A percentile compares a stretch with the other conserved stretches of the same genome.
These are phyloP conservation scores for Tolypocladium amazonense DNA, from an alignment of 2,329 filamentous ascomycete genomes.

Conservation along the genomic window DNA sequence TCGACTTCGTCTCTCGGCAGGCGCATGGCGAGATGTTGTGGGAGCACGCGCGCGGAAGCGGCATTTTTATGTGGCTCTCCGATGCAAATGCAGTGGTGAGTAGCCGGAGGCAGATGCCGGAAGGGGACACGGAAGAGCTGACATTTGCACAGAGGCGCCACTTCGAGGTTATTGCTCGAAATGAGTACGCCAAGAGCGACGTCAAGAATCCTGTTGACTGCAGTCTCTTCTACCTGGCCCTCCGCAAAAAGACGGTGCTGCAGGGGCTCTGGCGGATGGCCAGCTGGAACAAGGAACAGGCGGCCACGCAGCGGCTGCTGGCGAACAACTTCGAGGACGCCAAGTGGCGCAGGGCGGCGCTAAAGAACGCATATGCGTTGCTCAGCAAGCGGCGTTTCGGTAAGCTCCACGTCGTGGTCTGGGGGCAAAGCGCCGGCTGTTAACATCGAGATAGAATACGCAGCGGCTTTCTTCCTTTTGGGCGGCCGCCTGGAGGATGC, in stretches of 20 bases:
- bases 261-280: slow-evolving; percentile 94
- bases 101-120: neutral
- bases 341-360: slow-evolving; percentile 77
- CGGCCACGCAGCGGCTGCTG: slow-evolving; percentile 65
- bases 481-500: slow-evolving; percentile 79
- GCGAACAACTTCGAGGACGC: slow-evolving; percentile 84
- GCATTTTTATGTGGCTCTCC: slow-evolving; percentile 90
- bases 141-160: slow-evolving; percentile 37
- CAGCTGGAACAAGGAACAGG: slow-evolving; percentile 77
- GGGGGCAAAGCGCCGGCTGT: neutral
- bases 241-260: slow-evolving; percentile 82
- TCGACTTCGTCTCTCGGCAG: slow-evolving; percentile 71
- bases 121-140: neutral
- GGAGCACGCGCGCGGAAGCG: slow-evolving; percentile 76
- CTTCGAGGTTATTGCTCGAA: slow-evolving; percentile 83
- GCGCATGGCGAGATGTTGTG: slow-evolving; percentile 73
- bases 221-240: slow-evolving; percentile 80
- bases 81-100: slow-evolving; percentile 67
- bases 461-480: slow-evolving; percentile 89
- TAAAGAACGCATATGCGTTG: slow-evolving; percentile 94
- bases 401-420: slow-evolving; percentile 20
- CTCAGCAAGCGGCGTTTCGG: slow-evolving; percentile 83
- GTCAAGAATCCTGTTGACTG: slow-evolving; percentile 86
- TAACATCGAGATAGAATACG: slow-evolving; percentile 54
- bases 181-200: slow-evolving; percentile 83